Base-by-base conservation (phyloP, 2,329 filamentous ascomycete species). In the Phyllosticta capitalensis region DNA sequence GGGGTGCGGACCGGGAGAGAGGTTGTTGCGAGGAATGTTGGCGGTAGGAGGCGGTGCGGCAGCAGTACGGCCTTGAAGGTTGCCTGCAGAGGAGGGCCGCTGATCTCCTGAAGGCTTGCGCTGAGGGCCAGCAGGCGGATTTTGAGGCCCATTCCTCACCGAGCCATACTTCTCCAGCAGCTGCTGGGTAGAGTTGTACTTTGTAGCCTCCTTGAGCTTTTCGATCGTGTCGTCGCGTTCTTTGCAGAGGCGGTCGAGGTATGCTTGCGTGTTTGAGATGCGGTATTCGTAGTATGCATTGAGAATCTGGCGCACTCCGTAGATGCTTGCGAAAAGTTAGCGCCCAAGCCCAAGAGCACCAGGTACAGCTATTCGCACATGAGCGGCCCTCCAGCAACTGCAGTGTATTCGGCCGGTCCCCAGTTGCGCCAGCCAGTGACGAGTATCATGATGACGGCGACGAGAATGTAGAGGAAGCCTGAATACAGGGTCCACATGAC, bases 101-200 rank as follows among this genome's bases (percentile, higher is more conserved):
- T 54, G 38, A 12, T 54, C 64, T 56, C 69, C 72, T 63, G 58
- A 55, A 56, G 69, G 66, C 66, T 12, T 66, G 64, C 52, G 65
- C 71, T 67, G 70, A 66, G 12, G 63, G 59, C 61, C 69, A 69
- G 60, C 64, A 73, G 67, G 59, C 67, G 59, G 20, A 62, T 64
- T 2, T 5, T 65, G 53, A 5, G 61, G 75, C 65, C 68, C 78
- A 76, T 67, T 79, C 76, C 63, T 71, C 55, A 64, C 67, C 62
- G 67, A 74, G 9, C 91, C 92, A 71, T 99, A 99, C 68, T 97
- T 99, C 68, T 97, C 90, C 10, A 99, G 82, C 61, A 99, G 76
- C 70, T 96, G 85, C 68, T 95, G 84, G 1, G 94, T 99, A 30
- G 92, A 94, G 74, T 97, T 90, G 76, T 96, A 99, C 72, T 89